Conservation (phyloP, 495 filamentous ascomycete genomes). For the Staphylotrichum tortipilum region DNA sequence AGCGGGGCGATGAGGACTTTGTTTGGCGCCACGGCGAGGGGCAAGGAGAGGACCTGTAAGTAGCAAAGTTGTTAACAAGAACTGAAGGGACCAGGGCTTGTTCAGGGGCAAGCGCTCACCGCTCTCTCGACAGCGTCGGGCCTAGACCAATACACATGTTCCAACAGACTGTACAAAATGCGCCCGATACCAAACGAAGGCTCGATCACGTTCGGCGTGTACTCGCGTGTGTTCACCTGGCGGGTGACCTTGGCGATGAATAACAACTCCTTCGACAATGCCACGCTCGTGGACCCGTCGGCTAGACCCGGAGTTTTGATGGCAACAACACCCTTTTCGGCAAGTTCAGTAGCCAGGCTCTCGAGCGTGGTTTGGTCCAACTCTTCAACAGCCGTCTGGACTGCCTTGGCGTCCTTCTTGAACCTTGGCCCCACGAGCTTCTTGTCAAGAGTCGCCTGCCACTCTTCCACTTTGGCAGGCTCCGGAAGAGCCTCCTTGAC, state of each 20-base stretch:
- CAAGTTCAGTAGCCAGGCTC: slow-evolving; percentile 41
- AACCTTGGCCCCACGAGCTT: slow-evolving; percentile 59
- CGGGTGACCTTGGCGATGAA: slow-evolving; percentile 50
- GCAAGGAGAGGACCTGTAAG: slow-evolving; percentile 60
- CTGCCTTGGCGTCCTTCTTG: slow-evolving; percentile 48
- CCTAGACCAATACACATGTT: slow-evolving; percentile 33
- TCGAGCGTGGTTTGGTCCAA: slow-evolving; percentile 44
- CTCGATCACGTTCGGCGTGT: slow-evolving; percentile 62
- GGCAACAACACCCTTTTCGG: slow-evolving; percentile 44
- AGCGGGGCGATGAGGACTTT: slow-evolving; percentile 64
- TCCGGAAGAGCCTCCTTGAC: slow-evolving; percentile 53
- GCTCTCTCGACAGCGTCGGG: slow-evolving; percentile 55
- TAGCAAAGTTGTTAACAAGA: neutral
- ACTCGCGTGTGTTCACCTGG: slow-evolving; percentile 44
- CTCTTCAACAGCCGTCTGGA: slow-evolving; percentile 49
- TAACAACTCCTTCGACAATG: slow-evolving; percentile 49
- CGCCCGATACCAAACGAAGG: slow-evolving; percentile 65
- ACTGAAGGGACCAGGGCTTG: neutral
- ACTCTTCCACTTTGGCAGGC: slow-evolving; percentile 52
- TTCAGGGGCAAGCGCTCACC: slow-evolving; percentile 46
- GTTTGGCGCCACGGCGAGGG: slow-evolving; percentile 55
- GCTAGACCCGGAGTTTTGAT: slow-evolving; percentile 47
- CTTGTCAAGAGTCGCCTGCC: slow-evolving; percentile 52
- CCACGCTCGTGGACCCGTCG: slow-evolving; percentile 51
- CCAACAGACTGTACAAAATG: slow-evolving; percentile 43